Conservation (phyloP, 2,329 filamentous ascomycete species). For the Verticillium klebahnii region DNA sequence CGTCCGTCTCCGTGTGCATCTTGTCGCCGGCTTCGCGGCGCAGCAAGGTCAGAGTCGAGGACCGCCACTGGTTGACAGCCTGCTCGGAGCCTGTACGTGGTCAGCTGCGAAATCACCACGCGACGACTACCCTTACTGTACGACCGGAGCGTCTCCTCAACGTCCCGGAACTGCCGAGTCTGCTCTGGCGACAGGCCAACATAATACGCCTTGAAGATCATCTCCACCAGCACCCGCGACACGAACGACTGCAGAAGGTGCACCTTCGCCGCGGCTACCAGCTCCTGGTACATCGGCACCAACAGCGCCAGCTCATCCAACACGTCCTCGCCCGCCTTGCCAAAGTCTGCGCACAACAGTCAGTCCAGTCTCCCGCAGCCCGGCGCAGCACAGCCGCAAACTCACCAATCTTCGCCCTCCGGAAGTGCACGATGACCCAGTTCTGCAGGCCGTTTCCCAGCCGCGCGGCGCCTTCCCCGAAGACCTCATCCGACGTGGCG, state of each 20-base stretch:
- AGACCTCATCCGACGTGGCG: constrained; percentile 61
- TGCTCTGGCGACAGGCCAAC: constrained; percentile 56
- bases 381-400: constrained; percentile 3
- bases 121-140: constrained; percentile 11
- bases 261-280: constrained; percentile 51
- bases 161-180: constrained; percentile 41
- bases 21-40: constrained; percentile 45
- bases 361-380: neutral
- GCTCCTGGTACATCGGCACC: constrained; percentile 54
- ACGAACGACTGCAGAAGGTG: constrained; percentile 60
- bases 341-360: constrained; percentile 33
- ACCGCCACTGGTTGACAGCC: constrained; percentile 62
- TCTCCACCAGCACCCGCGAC: constrained; percentile 54
- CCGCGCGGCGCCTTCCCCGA: constrained; percentile 56
- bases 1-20: constrained; percentile 40
- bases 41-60: constrained; percentile 56
- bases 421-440: constrained; percentile 68
- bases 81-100: constrained; percentile 36
- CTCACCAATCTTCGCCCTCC: constrained; percentile 54
- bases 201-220: constrained; percentile 59
- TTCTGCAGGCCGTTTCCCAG: constrained; percentile 67
- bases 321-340: constrained; percentile 33
- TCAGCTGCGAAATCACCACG: neutral
- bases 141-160: constrained; percentile 38
- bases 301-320: constrained; percentile 39